phyloP scores from a whole-genome alignment of 768 basidiomycete species.

The Galerina sulciceps region DNA sequence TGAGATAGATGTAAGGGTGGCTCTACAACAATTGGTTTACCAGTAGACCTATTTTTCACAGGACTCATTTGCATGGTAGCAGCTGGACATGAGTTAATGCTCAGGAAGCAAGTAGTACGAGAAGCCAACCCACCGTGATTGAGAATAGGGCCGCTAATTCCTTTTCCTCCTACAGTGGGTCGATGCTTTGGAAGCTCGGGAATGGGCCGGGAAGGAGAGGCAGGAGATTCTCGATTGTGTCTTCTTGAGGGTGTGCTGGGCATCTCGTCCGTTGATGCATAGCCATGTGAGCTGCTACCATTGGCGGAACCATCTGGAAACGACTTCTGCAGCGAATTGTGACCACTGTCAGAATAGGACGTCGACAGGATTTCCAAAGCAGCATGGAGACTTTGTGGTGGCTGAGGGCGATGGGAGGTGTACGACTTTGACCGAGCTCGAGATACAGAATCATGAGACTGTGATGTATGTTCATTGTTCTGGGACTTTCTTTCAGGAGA shows the following conservation, averaged over 20 bases:
- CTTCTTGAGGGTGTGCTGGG: slow-evolving; percentile 33
- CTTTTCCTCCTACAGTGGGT: slow-evolving; percentile 60
- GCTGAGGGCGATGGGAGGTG: slow-evolving; percentile 56
- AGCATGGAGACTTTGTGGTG: slow-evolving; percentile 73
- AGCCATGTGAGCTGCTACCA: slow-evolving; percentile 24
- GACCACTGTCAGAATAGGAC: slow-evolving; percentile 46
- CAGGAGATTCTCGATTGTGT: slow-evolving; percentile 30
- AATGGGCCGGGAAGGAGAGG: slow-evolving; percentile 50
- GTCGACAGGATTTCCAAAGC: slow-evolving; percentile 67
- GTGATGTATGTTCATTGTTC: slow-evolving; percentile 24
- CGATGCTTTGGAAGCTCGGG: slow-evolving; percentile 41
- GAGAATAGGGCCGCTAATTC: slow-evolving; percentile 70
- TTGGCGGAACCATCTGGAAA: slow-evolving; percentile 26
- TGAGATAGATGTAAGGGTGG: slow-evolving; percentile 26
- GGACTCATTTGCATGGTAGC: slow-evolving; percentile 78
- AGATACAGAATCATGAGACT: slow-evolving; percentile 40
- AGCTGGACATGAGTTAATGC: slow-evolving; percentile 39
- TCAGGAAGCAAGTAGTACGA: background rate
- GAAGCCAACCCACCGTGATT: slow-evolving; percentile 61
- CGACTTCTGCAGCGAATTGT: slow-evolving; percentile 29
- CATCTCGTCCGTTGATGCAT: slow-evolving; percentile 25
- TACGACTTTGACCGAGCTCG: slow-evolving; percentile 57
- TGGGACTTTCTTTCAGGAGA: slow-evolving; percentile 35
- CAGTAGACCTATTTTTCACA: slow-evolving; percentile 63
- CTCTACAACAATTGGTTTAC: slow-evolving; percentile 66